These are phyloP conservation scores for Daldinia sp. DNA, from an alignment of 2,329 filamentous ascomycete genomes.

Conservation along the genomic window DNA sequence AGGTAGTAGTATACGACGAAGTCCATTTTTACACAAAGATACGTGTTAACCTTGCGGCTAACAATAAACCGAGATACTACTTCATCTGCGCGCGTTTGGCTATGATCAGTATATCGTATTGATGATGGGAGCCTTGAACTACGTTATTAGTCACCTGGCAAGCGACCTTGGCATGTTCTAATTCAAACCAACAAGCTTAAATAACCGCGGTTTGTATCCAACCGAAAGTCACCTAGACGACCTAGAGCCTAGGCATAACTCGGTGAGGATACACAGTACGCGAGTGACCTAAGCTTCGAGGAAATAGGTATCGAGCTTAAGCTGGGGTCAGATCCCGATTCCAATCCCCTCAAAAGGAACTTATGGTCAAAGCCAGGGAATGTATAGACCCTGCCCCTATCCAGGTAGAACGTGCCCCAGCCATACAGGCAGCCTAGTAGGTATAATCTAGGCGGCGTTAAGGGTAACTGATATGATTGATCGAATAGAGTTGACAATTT, in stretches of 20 bases:
- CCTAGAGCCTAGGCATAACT: conserved; percentile 2
- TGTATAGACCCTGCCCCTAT: conserved; percentile 13
- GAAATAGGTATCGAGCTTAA: conserved; percentile 22
- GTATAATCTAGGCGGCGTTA: background rate
- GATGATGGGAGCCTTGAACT: conserved; percentile 17
- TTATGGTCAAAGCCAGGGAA: conserved; percentile 3
- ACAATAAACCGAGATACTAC: conserved; percentile 17
- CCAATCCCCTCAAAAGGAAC: conserved; percentile 16
- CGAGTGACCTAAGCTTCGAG: conserved; percentile 8
- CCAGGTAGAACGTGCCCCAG: background rate
- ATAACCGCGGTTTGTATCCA: conserved; percentile 41
- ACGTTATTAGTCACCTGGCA: conserved; percentile 24
- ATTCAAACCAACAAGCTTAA: conserved; percentile 36
- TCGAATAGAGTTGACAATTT: background rate
- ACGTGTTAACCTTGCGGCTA: conserved; percentile 14
- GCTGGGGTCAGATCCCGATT: conserved; percentile 32
- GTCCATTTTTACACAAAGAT: conserved; percentile 13
- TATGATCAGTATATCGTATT: conserved; percentile 31
- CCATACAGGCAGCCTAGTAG: conserved; percentile 1
- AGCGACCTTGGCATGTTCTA: conserved; percentile 31
- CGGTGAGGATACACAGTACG: conserved; percentile 29
- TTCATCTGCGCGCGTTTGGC: conserved; percentile 48
- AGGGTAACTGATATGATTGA: conserved; percentile 12
- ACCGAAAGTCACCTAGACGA: conserved; percentile 20
- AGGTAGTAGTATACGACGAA: background rate